phyloP scores from a whole-genome alignment of 179 eudicot species.

The Patellifolia procumbens region DNA sequence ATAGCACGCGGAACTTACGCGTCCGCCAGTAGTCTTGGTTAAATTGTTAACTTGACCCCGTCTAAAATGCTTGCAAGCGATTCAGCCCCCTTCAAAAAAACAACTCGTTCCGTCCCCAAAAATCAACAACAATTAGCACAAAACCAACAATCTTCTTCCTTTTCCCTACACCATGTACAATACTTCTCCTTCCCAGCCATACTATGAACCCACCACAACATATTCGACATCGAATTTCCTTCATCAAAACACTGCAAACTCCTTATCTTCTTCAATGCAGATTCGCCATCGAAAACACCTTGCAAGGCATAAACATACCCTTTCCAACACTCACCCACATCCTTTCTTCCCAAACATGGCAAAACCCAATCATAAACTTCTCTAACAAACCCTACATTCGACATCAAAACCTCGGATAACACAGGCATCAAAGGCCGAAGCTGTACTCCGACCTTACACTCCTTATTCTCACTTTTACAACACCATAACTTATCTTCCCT shows the following conservation, averaged over 20 bases:
- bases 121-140: conserved; percentile 35
- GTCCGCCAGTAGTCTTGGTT: no score
- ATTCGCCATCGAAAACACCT: conserved; percentile 56
- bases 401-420: conserved; percentile 49
- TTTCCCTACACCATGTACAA: conserved; percentile 10
- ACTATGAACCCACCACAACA: conserved; percentile 82
- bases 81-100: not conserved
- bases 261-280: conserved; percentile 53
- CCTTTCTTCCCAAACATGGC: conserved; percentile 53
- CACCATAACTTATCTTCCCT: conserved; percentile 73
- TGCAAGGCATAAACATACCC: conserved; percentile 69
- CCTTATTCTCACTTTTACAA: conserved; percentile 58
- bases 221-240: conserved; percentile 60
- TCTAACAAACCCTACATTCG: conserved; percentile 49
- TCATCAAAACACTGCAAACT: conserved; percentile 52
- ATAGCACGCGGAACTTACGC: no score
- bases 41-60: no score
- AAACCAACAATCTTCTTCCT: conserved; percentile 40
- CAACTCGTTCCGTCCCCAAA: not conserved
- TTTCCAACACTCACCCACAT: conserved; percentile 71
- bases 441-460: conserved; percentile 67
- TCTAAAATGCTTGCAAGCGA: no score
- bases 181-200: conserved; percentile 42
- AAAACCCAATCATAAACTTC: conserved; percentile 61
- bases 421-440: conserved; percentile 61